phyloP scores from a whole-genome alignment of 805 yeast species.

The Citeromyces matritensis region DNA sequence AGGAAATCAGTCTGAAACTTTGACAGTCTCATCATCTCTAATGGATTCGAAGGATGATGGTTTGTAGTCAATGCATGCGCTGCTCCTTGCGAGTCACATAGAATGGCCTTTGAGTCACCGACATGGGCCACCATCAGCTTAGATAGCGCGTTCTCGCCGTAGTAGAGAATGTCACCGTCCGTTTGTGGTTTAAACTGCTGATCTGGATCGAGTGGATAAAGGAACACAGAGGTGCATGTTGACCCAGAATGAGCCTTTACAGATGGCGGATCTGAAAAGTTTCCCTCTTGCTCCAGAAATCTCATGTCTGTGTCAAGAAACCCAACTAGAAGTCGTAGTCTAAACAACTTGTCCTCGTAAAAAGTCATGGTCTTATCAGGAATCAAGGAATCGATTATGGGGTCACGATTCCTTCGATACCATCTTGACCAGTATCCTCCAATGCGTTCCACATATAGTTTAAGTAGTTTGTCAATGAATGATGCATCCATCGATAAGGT shows the following conservation, averaged over 20 bases:
- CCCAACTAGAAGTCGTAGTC: constrained; percentile 44
- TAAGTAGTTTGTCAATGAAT: constrained; percentile 24
- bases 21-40: constrained; percentile 60
- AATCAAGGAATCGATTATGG: constrained; percentile 8
- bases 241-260: constrained; percentile 15
- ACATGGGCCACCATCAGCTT: constrained; percentile 73
- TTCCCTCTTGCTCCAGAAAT: constrained; percentile 22
- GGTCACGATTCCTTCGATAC: constrained; percentile 24
- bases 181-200: constrained; percentile 8
- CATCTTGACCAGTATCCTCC: constrained; percentile 85
- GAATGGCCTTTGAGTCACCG: constrained; percentile 80
- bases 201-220: constrained; percentile 15
- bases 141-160: constrained; percentile 52
- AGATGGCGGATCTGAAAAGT: constrained; percentile 4
- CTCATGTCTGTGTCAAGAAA: constrained; percentile 54
- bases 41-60: constrained; percentile 80
- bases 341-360: constrained; percentile 33
- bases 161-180: constrained; percentile 24
- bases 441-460: constrained; percentile 39
- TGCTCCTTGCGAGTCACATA: constrained; percentile 70
- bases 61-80: constrained; percentile 67
- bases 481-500: constrained; percentile 17
- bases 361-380: neutral
- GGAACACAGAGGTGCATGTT: constrained; percentile 18
- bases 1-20: constrained; percentile 47